Evolutionary conservation across 1,284 basidiomycete genomes (phyloP), one percentile per base, ranked within the genome.

Genomic region (Ganoderma resinaceum): DNA sequence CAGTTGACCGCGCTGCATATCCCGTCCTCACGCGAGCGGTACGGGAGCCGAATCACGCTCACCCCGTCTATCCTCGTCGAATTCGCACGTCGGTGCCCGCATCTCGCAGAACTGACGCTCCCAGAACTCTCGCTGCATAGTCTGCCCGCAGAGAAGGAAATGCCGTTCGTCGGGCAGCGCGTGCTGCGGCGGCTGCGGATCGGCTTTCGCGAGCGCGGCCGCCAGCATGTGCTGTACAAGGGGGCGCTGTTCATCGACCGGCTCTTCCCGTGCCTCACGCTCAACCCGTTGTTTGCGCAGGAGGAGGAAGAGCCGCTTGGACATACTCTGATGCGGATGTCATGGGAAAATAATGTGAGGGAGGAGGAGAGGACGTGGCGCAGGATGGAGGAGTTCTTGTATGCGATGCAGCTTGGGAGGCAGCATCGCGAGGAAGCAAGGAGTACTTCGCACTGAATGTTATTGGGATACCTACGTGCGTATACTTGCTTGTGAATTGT

Each of bases 241-340:
- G 57, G 5, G 11, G 63, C 63, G 31, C 31, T 60, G 31, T 49
- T 60, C 63, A 18, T 65, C n/a, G 63, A 65, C 35, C 57, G 63
- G 2, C 33, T 65, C 12, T 65, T 65, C 63, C 63, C 63, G 16
- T 49, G 29, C 57, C 26, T 65, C n/a, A 8, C 12, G n/a, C 23
- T 65, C 14, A 31, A 53, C 12, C 52, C 23, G 16, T 29, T 1
- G 29, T 29, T 29, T 16, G 26, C 29, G 26, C 2, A 53, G 23
- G 52, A 31, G 16, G 52, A 31, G 12, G 52, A 31, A 1, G 52
- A 52, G 5, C 26, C 12, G 16, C 29, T 1, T 3, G 43, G 43
- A 1, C 14, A 53, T 29, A 16, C 26, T 3, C 11, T 31, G 9
- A 4, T 26, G 14, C 4, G 29, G 23, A 43, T 43, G 42, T 29